phyloP scores from a whole-genome alignment of 495 filamentous ascomycete genomes.

The Astrocystis sublimbata region DNA sequence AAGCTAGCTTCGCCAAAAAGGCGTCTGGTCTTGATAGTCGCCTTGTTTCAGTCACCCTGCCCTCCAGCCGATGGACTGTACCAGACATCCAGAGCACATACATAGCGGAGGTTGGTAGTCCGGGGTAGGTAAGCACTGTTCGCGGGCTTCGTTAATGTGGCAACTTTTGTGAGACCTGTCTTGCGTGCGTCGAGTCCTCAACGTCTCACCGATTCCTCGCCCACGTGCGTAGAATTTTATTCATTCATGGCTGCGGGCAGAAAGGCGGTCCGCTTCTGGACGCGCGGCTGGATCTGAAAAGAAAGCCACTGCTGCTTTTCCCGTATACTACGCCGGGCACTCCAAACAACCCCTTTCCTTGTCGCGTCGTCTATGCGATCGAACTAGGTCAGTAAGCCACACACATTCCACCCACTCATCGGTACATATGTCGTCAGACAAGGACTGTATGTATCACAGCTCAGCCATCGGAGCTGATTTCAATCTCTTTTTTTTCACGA shows the following conservation, averaged over 20 bases:
- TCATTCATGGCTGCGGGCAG: background rate
- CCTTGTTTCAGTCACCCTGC: background rate
- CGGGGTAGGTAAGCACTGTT: background rate
- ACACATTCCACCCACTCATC: background rate
- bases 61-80: background rate
- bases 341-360: constrained; percentile 17
- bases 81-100: background rate
- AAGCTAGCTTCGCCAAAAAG: no score
- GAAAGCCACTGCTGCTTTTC: background rate
- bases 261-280: background rate
- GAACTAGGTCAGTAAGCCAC: background rate
- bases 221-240: background rate
- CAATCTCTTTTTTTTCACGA: background rate
- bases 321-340: background rate
- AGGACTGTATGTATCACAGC: background rate
- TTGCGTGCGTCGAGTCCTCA: background rate
- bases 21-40: background rate
- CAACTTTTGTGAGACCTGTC: constrained; percentile 4
- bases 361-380: background rate
- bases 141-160: background rate
- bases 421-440: background rate
- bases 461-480: background rate
- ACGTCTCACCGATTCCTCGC: constrained; percentile 2
- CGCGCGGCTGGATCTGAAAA: constrained; percentile 13
- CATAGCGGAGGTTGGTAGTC: background rate